Evolutionary conservation across 305 asterid genomes (phyloP).

Genomic region (Lippia alba): DNA sequence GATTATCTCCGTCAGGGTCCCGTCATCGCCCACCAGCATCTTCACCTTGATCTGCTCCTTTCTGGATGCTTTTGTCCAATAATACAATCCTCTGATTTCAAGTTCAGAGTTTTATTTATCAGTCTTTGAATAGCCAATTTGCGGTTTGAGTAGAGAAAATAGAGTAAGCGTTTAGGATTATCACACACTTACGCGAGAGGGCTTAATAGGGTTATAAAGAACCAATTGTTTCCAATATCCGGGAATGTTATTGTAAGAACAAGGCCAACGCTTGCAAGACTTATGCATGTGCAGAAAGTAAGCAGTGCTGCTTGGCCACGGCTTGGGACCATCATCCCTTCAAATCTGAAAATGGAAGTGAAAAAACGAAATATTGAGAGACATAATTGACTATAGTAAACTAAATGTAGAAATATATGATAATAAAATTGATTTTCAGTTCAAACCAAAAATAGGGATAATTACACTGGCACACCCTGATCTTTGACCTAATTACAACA

Average conservation of each 20-base stretch:
- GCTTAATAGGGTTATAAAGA: constrained; percentile 72
- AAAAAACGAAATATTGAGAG: not conserved
- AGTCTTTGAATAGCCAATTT: not conserved
- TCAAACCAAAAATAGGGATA: not conserved
- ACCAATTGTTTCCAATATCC: constrained; percentile 88
- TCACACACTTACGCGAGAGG: constrained; percentile 81
- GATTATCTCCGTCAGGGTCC: constrained; percentile 65
- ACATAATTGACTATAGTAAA: not conserved
- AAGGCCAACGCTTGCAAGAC: constrained; percentile 91
- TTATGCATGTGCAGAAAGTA: constrained; percentile 89
- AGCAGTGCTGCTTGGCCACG: constrained; percentile 94
- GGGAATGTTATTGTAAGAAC: constrained; percentile 95
- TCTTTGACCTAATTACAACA: no score
- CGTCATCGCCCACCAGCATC: constrained; percentile 67
- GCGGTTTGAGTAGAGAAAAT: constrained; percentile 9
- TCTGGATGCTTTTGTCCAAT: constrained; percentile 90
- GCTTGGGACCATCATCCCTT: constrained; percentile 93
- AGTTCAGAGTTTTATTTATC: not conserved
- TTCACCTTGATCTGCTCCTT: constrained; percentile 95
- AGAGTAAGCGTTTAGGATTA: not conserved
- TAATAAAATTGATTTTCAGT: not conserved
- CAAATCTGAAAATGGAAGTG: constrained; percentile 53
- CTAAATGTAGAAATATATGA: no score
- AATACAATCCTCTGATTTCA: constrained; percentile 75
- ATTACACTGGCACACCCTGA: no score